Evolutionary conservation across 176 grass and related monocot genomes (phyloP).

Genomic region (Oryza meyeriana): DNA sequence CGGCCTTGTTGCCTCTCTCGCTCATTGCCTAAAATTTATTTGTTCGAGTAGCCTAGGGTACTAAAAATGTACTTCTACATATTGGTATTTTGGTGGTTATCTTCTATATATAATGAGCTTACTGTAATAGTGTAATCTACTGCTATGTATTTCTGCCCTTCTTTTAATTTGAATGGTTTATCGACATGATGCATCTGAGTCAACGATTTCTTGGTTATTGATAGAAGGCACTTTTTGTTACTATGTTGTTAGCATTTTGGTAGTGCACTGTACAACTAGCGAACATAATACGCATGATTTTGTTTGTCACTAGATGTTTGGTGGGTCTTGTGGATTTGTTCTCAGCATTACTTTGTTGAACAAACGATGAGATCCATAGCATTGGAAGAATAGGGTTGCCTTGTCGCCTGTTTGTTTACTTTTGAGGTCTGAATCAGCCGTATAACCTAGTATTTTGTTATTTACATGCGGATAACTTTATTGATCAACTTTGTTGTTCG

Average conservation of each 20-base stretch:
- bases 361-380: background rate
- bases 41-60: slow-evolving; percentile 54
- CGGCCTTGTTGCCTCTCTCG: slow-evolving; percentile 20
- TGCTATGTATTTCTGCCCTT: background rate
- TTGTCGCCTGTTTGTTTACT: background rate
- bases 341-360: background rate
- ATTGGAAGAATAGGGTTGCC: background rate
- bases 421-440: background rate
- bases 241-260: background rate
- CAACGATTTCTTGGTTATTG: background rate
- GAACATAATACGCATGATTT: background rate
- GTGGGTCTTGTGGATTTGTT: background rate
- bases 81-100: slow-evolving; percentile 37
- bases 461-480: background rate
- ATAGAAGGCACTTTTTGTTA: background rate
- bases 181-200: background rate
- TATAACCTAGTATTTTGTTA: background rate
- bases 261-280: background rate
- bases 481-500: background rate
- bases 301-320: background rate
- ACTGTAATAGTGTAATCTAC: slow-evolving; percentile 21
- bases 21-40: slow-evolving; percentile 50
- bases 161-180: background rate
- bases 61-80: slow-evolving; percentile 41
- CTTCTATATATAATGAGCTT: slow-evolving; percentile 56